phyloP scores from a whole-genome alignment of 2,329 filamentous ascomycete species.

The Metarhizium robertsii region DNA sequence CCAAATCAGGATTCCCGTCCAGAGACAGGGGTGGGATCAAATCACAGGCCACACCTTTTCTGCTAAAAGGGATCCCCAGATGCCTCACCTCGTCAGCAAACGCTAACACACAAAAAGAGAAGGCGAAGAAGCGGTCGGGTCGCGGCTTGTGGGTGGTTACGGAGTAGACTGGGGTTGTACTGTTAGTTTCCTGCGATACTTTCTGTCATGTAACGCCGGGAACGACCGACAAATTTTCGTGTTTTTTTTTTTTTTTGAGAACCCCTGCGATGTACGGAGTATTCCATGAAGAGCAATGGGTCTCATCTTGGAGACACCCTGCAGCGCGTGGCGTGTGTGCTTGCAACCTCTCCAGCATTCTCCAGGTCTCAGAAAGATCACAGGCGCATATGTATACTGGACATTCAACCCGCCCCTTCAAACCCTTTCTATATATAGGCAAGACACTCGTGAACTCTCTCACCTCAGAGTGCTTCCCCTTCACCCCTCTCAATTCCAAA shows the following conservation, averaged over 20 bases:
- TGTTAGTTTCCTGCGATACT: not conserved
- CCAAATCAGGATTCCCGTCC: not conserved
- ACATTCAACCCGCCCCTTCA: not conserved
- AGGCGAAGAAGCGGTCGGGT: not conserved
- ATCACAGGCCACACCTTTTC: not conserved
- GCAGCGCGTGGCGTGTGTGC: not conserved
- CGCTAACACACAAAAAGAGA: not conserved
- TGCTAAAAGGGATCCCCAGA: not conserved
- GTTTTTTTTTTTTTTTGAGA: not conserved
- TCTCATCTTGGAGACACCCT: slow-evolving; percentile 1
- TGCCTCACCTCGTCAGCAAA: not conserved
- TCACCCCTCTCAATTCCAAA: not conserved
- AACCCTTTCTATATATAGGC: not conserved
- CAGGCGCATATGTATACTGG: not conserved
- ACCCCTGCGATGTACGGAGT: not conserved
- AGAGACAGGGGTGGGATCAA: not conserved
- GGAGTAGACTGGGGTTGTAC: not conserved
- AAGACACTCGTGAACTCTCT: not conserved
- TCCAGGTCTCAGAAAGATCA: not conserved
- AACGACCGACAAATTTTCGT: not conserved
- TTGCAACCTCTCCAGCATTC: not conserved
- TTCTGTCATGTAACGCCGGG: not conserved
- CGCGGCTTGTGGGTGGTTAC: not conserved
- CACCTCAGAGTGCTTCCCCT: not conserved
- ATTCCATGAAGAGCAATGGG: not conserved